Conservation (phyloP, 2,329 filamentous ascomycete species). For the Neofusicoccum parvum region DNA sequence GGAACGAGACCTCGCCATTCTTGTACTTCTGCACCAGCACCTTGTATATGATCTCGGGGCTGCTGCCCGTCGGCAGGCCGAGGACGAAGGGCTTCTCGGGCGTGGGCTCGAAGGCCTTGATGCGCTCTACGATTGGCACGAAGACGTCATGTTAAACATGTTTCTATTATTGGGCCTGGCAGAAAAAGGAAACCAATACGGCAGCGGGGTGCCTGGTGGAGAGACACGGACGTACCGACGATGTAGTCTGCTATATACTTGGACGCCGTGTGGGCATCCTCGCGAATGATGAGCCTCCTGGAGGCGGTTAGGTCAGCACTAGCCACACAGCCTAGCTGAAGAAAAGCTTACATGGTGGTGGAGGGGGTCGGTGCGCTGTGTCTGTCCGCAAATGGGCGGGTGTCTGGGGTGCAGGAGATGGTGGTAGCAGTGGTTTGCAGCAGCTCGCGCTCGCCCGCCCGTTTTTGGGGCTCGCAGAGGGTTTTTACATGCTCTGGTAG, state of each 20-base stretch:
- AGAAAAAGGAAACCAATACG: not conserved
- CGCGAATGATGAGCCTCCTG: constrained; percentile 83
- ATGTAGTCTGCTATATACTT: constrained; percentile 81
- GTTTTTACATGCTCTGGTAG: constrained; percentile 4
- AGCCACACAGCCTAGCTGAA: not conserved
- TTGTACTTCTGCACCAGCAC: constrained; percentile 73
- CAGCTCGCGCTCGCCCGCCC: not conserved
- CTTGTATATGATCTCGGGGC: constrained; percentile 76
- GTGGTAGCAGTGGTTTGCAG: not conserved
- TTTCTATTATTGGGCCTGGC: not conserved
- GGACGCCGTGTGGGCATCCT: constrained; percentile 69
- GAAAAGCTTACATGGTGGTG: constrained; percentile 23
- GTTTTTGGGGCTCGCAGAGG: not conserved
- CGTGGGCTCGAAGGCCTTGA: constrained; percentile 75
- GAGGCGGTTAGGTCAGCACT: constrained; percentile 23
- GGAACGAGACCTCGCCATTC: constrained; percentile 76
- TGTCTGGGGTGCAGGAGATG: not conserved
- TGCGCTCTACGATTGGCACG: constrained; percentile 59
- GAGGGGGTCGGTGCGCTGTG: not conserved
- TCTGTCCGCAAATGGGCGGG: not conserved
- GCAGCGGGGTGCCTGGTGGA: not conserved
- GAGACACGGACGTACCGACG: constrained; percentile 54
- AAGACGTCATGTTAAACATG: not conserved
- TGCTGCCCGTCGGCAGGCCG: constrained; percentile 81
- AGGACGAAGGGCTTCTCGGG: constrained; percentile 76